phyloP scores from a whole-genome alignment of 108 stramenopile species.

The Pelagomonas calceolata region DNA sequence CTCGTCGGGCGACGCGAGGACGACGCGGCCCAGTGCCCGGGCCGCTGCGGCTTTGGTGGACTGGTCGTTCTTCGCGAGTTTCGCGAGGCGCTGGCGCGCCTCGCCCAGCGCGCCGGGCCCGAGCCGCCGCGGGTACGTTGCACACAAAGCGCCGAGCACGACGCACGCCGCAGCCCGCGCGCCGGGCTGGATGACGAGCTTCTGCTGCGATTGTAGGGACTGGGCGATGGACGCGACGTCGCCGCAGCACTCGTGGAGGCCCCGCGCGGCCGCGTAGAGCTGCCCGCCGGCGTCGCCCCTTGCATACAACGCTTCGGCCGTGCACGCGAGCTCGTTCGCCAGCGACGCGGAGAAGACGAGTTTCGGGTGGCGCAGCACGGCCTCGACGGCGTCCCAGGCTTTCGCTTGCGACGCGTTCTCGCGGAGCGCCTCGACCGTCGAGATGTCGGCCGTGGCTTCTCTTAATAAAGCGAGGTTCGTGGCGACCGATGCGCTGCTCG shows the following conservation, averaged over 20 bases:
- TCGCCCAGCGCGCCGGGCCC: neutral
- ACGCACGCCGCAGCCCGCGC: neutral
- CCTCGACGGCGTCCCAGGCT: neutral
- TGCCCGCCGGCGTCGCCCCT: neutral
- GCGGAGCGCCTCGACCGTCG: neutral
- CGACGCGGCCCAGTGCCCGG: neutral
- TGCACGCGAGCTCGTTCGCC: neutral
- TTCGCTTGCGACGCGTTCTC: neutral
- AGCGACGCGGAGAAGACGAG: neutral
- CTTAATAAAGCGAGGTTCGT: no score
- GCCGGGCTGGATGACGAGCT: neutral
- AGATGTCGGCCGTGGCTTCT: no score
- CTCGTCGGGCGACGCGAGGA: no score
- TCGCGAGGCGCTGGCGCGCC: neutral
- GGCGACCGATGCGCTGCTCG: no score
- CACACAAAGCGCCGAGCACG: neutral
- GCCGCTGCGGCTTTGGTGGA: neutral
- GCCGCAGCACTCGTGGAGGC: neutral
- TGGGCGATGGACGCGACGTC: neutral
- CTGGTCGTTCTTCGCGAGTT: neutral
- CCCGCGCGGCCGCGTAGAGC: neutral
- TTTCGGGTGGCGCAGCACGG: neutral
- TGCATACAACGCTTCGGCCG: neutral
- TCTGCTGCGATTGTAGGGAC: neutral
- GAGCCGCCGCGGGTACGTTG: neutral